Percentiles rank a stretch among this genome's conserved stretches.
These are phyloP conservation scores for Magnusiomyces fungicola DNA, from an alignment of 1,139 yeast genomes.

Conservation along the genomic window DNA sequence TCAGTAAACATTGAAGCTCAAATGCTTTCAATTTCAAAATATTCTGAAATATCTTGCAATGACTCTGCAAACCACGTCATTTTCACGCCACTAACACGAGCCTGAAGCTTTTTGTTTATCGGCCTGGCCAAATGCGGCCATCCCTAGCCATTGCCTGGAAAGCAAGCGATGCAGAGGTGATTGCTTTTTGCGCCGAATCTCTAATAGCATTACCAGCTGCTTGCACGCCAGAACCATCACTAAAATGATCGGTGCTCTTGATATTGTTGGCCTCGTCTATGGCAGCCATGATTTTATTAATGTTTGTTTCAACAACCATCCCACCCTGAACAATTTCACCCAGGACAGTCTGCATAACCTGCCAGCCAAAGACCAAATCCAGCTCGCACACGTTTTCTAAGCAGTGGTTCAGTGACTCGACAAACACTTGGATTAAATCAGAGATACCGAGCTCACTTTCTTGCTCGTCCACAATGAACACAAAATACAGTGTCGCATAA, in stretches of 20 bases:
- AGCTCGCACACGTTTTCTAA: slow-evolving; percentile 92
- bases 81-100: too few species aligned
- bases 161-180: slow-evolving; percentile 36
- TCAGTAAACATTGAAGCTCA: too few species aligned
- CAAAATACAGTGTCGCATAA: slow-evolving; percentile 91
- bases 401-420: slow-evolving; percentile 87
- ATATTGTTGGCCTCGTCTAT: slow-evolving; percentile 37
- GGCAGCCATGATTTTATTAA: slow-evolving; percentile 70
- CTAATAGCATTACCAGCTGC: slow-evolving; percentile 16
- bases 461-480: slow-evolving; percentile 90
- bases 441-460: slow-evolving; percentile 91
- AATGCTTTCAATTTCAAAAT: too few species aligned
- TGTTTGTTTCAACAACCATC: slow-evolving; percentile 95
- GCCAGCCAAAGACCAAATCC: slow-evolving; percentile 96
- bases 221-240: slow-evolving; percentile 12
- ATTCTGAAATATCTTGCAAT: too few species aligned
- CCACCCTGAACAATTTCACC: slow-evolving; percentile 93
- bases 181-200: slow-evolving; percentile 27
- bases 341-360: slow-evolving; percentile 82
- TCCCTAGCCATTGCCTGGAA: slow-evolving; percentile 43
- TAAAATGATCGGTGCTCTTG: slow-evolving; percentile 16
- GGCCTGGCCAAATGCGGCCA: slow-evolving; percentile 40
- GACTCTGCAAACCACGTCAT: too few species aligned
- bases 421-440: slow-evolving; percentile 94
- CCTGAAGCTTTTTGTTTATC: too few species aligned